Base-by-base conservation (phyloP, 2,329 filamentous ascomycete species). In the Aspergillus pseudoviridinutans region DNA sequence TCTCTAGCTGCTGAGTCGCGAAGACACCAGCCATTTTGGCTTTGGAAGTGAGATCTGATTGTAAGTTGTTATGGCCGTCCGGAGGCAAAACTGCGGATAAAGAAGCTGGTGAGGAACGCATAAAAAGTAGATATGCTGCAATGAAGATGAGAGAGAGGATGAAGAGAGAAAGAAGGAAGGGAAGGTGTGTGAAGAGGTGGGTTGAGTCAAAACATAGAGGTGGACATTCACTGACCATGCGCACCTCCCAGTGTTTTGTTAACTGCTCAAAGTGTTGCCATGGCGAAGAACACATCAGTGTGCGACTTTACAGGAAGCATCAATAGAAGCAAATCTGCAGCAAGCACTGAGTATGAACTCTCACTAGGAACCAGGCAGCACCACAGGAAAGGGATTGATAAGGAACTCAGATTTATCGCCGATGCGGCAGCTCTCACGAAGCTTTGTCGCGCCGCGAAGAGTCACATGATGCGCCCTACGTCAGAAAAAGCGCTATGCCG, bases 11-110 rank as follows among this genome's bases (percentile, higher is more conserved):
- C 28, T 57, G 44, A 28, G 50, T 51, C 17, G 58, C 51, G 24
- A 55, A 20, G 22, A 59, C 32, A 25, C 49, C 59, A 47, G 59
- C 44, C 63, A 65, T 66, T 42, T 22, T 50, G 55, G 41, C 38
- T 27, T 54, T 35, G 22, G 24, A 38, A 49, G 44, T 14, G 24
- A 14, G 44, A 47, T 51, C 42, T 27, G 24, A 44, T 25, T 7
- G n/a, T 14, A 17, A 44, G 29, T 55, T 44, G 32, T 20, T 53
- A 17, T 35, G 17, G 29, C 28, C 27, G 27, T 44, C 3, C 35
- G 29, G 27, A 50, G 38, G 2, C 38, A 50, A 47, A 27, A 4
- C 29, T 46, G n/a, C 35, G 6, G 20, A 32, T 24, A 24, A 44
- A 46, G 29, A 20, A 17, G 20, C 32, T 38, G 14, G 20, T 44